Conservation (phyloP, 495 filamentous ascomycete genomes). For the Xylaria longipes region DNA sequence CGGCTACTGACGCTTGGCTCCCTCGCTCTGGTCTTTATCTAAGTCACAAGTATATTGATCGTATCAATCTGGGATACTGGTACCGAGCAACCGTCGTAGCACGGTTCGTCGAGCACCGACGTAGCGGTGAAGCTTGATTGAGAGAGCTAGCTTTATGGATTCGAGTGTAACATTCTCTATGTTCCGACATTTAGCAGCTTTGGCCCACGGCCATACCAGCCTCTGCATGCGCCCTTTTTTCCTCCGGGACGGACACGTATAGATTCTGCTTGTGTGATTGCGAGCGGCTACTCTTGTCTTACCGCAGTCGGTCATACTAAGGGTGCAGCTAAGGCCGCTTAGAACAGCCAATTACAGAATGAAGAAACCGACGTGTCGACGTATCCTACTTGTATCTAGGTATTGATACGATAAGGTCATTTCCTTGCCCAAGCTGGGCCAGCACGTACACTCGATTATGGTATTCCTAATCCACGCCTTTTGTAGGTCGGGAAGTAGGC, state of each 20-base stretch:
- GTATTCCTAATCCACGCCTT: background rate
- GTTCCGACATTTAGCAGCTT: background rate
- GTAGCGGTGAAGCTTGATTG: background rate
- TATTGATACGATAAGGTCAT: background rate
- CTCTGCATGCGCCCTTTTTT: background rate
- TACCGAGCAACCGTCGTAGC: background rate
- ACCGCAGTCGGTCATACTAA: background rate
- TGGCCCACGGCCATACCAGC: background rate
- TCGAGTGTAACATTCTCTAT: background rate
- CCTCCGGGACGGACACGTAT: background rate
- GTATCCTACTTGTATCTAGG: background rate
- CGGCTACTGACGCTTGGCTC: background rate
- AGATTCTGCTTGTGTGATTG: background rate
- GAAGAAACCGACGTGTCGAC: background rate
- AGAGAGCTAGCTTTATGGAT: background rate
- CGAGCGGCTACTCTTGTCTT: background rate
- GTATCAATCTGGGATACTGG: background rate
- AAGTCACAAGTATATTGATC: background rate
- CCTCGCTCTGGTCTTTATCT: background rate
- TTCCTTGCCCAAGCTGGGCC: background rate
- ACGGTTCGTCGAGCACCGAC: background rate
- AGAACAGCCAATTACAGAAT: background rate
- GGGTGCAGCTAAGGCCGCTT: background rate
- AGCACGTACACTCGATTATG: background rate
- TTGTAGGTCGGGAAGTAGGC: background rate